A percentile compares a stretch with the other conserved stretches of the same genome.
These are phyloP conservation scores for Fusarium sp. DNA, from an alignment of 2,329 filamentous ascomycete genomes.

Conservation along the genomic window DNA sequence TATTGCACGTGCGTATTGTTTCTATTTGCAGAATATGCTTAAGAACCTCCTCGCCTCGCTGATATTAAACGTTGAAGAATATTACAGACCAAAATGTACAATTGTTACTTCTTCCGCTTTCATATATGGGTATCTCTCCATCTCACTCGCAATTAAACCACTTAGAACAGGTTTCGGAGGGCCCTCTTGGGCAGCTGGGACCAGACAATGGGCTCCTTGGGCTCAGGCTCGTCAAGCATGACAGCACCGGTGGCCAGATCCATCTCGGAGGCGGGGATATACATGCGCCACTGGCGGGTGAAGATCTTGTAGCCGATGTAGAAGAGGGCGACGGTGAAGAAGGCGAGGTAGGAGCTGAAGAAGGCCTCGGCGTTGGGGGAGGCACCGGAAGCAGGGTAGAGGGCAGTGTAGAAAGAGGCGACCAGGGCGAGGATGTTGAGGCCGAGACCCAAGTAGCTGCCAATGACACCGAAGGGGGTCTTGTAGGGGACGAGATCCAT, in stretches of 20 bases:
- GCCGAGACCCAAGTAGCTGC: conserved; percentile 82
- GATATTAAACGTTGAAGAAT: conserved; percentile 19
- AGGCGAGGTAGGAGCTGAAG: conserved; percentile 78
- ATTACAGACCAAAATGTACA: conserved; percentile 32
- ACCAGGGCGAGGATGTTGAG: conserved; percentile 83
- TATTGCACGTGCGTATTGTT: conserved; percentile 27
- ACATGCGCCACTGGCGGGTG: conserved; percentile 68
- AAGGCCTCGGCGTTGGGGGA: conserved; percentile 77
- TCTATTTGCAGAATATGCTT: conserved; percentile 30
- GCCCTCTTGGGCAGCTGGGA: conserved; percentile 54
- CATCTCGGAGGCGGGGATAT: conserved; percentile 79
- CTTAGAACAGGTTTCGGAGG: conserved; percentile 39
- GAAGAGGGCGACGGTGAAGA: conserved; percentile 74
- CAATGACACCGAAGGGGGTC: conserved; percentile 82
- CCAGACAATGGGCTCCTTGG: conserved; percentile 77
- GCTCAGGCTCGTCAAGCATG: conserved; percentile 82
- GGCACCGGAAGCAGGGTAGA: conserved; percentile 61
- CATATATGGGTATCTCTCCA: conserved; percentile 40
- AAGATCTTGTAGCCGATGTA: conserved; percentile 82
- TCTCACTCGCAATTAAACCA: conserved; percentile 9
- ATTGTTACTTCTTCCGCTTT: conserved; percentile 17
- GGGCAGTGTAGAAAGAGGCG: conserved; percentile 84
- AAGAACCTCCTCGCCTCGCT: conserved; percentile 34
- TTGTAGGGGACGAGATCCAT: conserved; percentile 83
- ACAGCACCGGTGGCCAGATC: conserved; percentile 86